Evolutionary conservation across 2,329 filamentous ascomycete genomes (phyloP), one percentile per base, ranked within the genome.

Genomic region (Pyrenophora seminiperda): DNA sequence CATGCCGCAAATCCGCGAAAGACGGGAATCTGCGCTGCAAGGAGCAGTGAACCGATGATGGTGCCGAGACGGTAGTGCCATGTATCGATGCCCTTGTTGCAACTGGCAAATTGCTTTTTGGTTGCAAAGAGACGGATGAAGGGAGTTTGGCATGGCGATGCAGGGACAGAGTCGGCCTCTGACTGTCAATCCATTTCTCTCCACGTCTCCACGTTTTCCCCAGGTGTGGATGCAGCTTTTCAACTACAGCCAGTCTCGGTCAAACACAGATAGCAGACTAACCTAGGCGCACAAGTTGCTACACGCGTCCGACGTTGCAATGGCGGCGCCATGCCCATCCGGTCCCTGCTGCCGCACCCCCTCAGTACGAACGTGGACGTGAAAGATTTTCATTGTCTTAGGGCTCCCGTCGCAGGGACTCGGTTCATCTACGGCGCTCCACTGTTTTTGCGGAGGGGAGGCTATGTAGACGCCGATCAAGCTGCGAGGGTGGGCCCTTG

Each of bases 381-480:
- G 19, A 27, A 38, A 45, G 52, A 52, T 36, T 31, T 38, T 13
- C 40, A 38, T 29, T 30, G 40, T 50, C 41, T 50, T 36, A 45
- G 49, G 52, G 50, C 42, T 50, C 41, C 49, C 39, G 48, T 42
- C 45, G 43, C 41, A 43, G 53, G 43, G 36, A 29, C 44, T 50
- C 44, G 41, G 37, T 36, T 53, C 50, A 47, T 59, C 57, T 56
- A 45, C 52, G 41, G 31, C 44, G 39, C 41, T 54, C 58, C 59
- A 59, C 55, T 44, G 9, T 47, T 56, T 53, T 41, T 54, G 47
- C 44, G 55, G 55, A 59, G 53, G 40, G 41, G 41, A 30, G 42
- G 41, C n/a, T 30, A 39, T 41, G 31, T 30, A 34, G 37, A 32
- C 32, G 43, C 47, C 34, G 44, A 48, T 41, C 31, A 7, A 38